These are phyloP conservation scores for Suillus ampliporus DNA, from an alignment of 768 basidiomycete species.

Conservation along the genomic window DNA sequence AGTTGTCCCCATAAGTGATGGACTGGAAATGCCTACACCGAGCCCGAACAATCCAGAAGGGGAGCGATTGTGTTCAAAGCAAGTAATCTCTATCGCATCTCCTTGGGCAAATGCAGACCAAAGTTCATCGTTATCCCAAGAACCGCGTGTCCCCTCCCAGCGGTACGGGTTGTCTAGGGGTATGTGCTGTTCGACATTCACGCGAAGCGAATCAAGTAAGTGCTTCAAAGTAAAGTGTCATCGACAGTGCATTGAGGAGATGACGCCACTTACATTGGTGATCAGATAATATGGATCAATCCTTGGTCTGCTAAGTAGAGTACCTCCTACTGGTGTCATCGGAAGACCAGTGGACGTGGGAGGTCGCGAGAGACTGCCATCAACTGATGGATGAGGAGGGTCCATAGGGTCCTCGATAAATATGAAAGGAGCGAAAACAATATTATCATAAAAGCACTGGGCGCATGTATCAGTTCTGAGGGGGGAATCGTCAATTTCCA, in stretches of 20 bases:
- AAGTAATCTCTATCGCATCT: conserved; percentile 58
- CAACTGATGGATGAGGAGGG: conserved; percentile 50
- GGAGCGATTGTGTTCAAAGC: conserved; percentile 45
- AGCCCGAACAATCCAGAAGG: conserved; percentile 48
- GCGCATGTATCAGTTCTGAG: conserved; percentile 8
- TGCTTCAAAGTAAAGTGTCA: conserved; percentile 47
- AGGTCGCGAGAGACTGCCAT: conserved; percentile 46
- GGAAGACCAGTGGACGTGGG: conserved; percentile 41
- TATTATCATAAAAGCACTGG: conserved; percentile 96
- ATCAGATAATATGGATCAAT: conserved; percentile 95
- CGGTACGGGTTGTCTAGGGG: conserved; percentile 68
- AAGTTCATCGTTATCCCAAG: conserved; percentile 71
- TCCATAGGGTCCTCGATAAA: conserved; percentile 93
- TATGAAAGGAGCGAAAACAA: conserved; percentile 94
- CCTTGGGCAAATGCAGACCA: conserved; percentile 69
- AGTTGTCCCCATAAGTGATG: conserved; percentile 35
- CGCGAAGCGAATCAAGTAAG: conserved; percentile 69
- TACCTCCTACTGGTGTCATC: conserved; percentile 38
- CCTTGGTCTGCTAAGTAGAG: conserved; percentile 63
- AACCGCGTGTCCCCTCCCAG: conserved; percentile 66
- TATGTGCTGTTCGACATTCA: conserved; percentile 64
- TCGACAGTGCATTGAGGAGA: conserved; percentile 3
- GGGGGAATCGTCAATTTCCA: conserved; percentile 1
- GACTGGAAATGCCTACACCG: conserved; percentile 40
- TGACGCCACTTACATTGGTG: conserved; percentile 59